Evolutionary conservation across 345 rosid genomes (phyloP), one percentile per base, ranked within the genome.

Genomic region (Rhodamnia rubescens): DNA sequence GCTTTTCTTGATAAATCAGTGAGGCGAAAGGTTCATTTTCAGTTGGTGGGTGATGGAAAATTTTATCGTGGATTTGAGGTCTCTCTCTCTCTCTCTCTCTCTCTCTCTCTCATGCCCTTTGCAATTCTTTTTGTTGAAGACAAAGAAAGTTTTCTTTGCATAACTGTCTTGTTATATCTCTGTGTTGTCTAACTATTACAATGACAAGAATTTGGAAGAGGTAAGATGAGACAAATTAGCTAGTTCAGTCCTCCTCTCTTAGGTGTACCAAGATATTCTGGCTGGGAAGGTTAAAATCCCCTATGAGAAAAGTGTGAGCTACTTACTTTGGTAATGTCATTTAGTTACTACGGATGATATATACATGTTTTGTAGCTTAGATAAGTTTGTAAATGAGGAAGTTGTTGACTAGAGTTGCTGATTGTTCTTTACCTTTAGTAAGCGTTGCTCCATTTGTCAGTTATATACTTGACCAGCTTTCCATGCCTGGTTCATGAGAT

Each of bases 21-120:
- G 1, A 90, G 98, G 84, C 86, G 98, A 86, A 93, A 93, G 91
- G 92, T 96, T 87, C 90, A 90, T 47, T 83, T 95, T 83, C 83
- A 96, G 87, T 84, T 94, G 51, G 88, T 93, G n/a, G 98, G 98
- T 51, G 87, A 90, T 29, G 98, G 99, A 49, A 97, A 94, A 78
- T 96, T 91, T 89, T 97, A 95, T 85, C 87, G 86, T 83, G 99
- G 99, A 18, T 97, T 94, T 87, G 92, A 96, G 94, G 98, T 96
- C n/a, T 89, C 84, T 84, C 83, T 83, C 21, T 83, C 81, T 74
- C 50, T 9, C 40, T 36, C 40, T 53, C 42, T 50, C 54, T 29
- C 44, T 75, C 49, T 42, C n/a, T 82, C 59, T 50, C 57, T 20
- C 42, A 50, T 6, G 42, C 27, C 42, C 32, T 20, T 5, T 6